phyloP scores from a whole-genome alignment of 164 flowering plant species.

The Echeveria elegans region DNA sequence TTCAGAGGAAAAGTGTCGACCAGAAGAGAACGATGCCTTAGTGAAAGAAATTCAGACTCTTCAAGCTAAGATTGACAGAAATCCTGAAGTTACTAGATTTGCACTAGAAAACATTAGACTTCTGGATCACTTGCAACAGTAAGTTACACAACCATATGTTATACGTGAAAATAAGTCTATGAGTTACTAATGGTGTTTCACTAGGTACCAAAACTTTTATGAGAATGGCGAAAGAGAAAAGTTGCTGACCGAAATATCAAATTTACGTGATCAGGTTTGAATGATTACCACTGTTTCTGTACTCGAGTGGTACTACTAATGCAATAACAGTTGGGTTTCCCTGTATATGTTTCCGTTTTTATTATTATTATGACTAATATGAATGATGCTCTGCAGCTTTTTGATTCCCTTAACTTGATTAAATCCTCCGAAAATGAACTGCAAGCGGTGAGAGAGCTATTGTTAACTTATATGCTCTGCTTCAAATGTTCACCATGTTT shows the following conservation, averaged over 20 bases:
- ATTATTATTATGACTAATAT: background rate
- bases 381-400: conserved; percentile 30
- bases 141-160: conserved; percentile 12
- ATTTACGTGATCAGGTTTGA: conserved; percentile 53
- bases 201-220: conserved; percentile 58
- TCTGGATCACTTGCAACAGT: conserved; percentile 51
- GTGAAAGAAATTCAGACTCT: conserved; percentile 55
- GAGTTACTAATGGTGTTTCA: conserved; percentile 10
- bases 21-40: conserved; percentile 57
- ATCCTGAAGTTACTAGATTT: conserved; percentile 52
- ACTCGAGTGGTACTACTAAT: background rate
- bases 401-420: conserved; percentile 24
- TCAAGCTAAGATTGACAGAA: conserved; percentile 39
- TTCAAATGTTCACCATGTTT: background rate
- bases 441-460: background rate
- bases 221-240: conserved; percentile 56
- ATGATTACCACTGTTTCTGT: background rate
- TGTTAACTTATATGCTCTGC: conserved; percentile 2
- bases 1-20: conserved; percentile 45
- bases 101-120: conserved; percentile 60
- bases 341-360: background rate
- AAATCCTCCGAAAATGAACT: conserved; percentile 10
- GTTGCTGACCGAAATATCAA: conserved; percentile 54
- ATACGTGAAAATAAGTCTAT: background rate
- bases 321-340: conserved; percentile 6